Base-by-base conservation (phyloP, 2,329 filamentous ascomycete species). In the Epichloe glyceriae region DNA sequence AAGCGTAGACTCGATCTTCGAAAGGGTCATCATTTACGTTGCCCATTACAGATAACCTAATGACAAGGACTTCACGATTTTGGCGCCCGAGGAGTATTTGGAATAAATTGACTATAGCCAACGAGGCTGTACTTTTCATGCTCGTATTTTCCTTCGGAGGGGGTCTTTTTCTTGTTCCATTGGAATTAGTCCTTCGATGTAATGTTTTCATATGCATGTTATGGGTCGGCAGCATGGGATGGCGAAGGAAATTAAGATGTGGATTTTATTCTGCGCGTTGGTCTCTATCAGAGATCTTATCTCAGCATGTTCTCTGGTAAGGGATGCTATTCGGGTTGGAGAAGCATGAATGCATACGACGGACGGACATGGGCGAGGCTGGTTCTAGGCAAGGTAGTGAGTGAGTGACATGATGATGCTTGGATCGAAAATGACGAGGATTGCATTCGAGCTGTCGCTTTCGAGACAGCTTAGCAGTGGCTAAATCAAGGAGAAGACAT, bases 1-100 rank as follows among this genome's bases (percentile, higher is more conserved):
- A 93, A 65, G 81, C 67, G 52, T 63, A 64, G 40, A 33, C 20
- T 20, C 20, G n/a, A 11, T 39, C 14, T 22, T 10, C 15, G 3
- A 5, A 19, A 30, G 17, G 7, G 19, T 8, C 20, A 14, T 14
- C 39, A 6, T 19, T 33, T 43, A 7, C 5, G 12, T 35, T 34
- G 12, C 15, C 30, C 33, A 10, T 15, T 8, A 12, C 14, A 14
- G 2, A 14, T n/a, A 30, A 40, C 12, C 26, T 17, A 41, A 30
- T 35, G 26, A 46, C 39, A 48, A 48, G 14, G n/a, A 30, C 38
- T 40, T 41, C n/a, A 47, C 34, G 34, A 38, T 47, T 42, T 49
- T 26, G 54, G 54, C 54, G 55, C 55, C 49, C 44, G 38, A 44
- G 48, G 54, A 53, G 50, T 50, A 46, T 40, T 50, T 19, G 47